Evolutionary conservation across 768 basidiomycete genomes (phyloP).

Genomic region (Tulasnella sp.): DNA sequence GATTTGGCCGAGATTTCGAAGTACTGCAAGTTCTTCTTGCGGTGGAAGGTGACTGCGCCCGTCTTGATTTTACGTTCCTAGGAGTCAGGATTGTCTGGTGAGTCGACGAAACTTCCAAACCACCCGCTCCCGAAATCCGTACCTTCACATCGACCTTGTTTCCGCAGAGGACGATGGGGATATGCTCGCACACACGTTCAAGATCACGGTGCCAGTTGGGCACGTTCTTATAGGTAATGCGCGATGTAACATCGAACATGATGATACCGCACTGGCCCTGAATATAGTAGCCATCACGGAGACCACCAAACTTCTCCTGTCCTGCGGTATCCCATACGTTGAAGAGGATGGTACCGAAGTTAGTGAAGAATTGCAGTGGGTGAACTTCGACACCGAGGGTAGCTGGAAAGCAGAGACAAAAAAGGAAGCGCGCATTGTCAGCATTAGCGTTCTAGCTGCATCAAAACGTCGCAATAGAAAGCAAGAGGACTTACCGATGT

Average conservation of each 20-base stretch:
- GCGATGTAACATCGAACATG: slow-evolving; percentile 99
- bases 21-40: slow-evolving; percentile 99
- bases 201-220: slow-evolving; percentile 99
- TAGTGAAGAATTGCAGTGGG: slow-evolving; percentile 92
- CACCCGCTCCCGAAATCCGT: slow-evolving; percentile 30
- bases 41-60: slow-evolving; percentile 96
- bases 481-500: slow-evolving; percentile 66
- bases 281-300: slow-evolving; percentile 94
- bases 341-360: slow-evolving; percentile 98
- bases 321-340: slow-evolving; percentile 99
- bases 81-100: slow-evolving; percentile 21
- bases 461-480: neutral
- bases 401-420: slow-evolving; percentile 48
- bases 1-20: slow-evolving; percentile 99
- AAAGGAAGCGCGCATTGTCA: neutral
- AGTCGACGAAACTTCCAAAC: neutral
- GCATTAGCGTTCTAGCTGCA: slow-evolving; percentile 8
- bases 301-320: slow-evolving; percentile 99
- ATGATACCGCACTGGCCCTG: slow-evolving; percentile 99
- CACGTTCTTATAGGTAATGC: slow-evolving; percentile 99
- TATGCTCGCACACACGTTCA: slow-evolving; percentile 99
- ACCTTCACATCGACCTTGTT: slow-evolving; percentile 99
- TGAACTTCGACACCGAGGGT: slow-evolving; percentile 99
- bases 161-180: slow-evolving; percentile 97
- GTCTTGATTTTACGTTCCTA: slow-evolving; percentile 99